Base-by-base conservation (phyloP, 306 rosid species). In the Casuarina equisetifolia region DNA sequence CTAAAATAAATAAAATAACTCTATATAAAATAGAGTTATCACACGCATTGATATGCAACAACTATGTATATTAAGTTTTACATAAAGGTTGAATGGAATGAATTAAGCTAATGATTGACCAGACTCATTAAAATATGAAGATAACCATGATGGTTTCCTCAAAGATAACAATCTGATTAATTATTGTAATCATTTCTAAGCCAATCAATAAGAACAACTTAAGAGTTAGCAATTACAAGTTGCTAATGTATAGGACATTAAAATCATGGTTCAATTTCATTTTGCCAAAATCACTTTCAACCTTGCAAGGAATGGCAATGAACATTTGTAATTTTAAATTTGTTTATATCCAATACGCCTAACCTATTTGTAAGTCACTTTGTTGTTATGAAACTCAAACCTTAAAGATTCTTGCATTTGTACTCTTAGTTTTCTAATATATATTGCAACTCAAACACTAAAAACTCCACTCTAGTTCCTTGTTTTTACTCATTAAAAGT, bases 251-350 rank as follows among this genome's bases (percentile, higher is more conserved):
- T 85, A 36, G 12, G 19, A 70, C 1, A 72, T 35, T 40, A 74
- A 53, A 69, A 46, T 7, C 43, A 38, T 12, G 72, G 54, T 59
- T 38, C 3, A 77, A 50, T 36, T 61, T 17, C 46, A 72, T 10
- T 73, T 40, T 59, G 59, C 81, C 70, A 83, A 86, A 87, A 73
- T 77, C 42, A 85, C 88, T 92, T 86, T 92, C 98, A 91, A 81
- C 96, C 98, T 89, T 83, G 91, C 90, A 11, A 97, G 97, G 36
- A 96, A 74, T 97, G 98, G 75, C 97, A 95, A 85, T 95, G 97
- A 78, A 95, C 80, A 86, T 92, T 97, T 17, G 98, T 87, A 70
- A 94, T 91, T 77, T 82, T 57, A 36, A 84, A 83, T 62, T 75
- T 87, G 74, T 80, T 78, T 36, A 84, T 78, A 84, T 95, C 90